Evolutionary conservation across 2,329 filamentous ascomycete genomes (phyloP), one percentile per base, ranked within the genome.

Genomic region (Sordariomycetes sp.): DNA sequence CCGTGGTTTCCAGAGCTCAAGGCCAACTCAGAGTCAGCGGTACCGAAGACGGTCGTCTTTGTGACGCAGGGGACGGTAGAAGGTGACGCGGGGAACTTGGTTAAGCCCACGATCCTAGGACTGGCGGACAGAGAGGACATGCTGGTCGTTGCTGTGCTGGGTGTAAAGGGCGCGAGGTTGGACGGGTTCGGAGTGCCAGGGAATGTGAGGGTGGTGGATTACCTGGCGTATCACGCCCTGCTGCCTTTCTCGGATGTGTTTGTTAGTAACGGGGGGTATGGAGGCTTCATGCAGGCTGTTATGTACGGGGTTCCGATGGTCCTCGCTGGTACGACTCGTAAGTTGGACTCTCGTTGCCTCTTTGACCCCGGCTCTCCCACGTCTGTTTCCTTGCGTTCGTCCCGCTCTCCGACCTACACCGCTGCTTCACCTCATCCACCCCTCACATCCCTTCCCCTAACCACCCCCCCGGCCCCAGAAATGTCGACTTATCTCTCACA

Each of bases 11-110:
- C 66, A 2, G 70, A 73, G 4, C 65, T 80, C 17, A 62, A 67
- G 10, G 17, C 52, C 24, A 63, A 61, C 24, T 17, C 55, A 5
- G 10, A 20, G 4, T 22, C 20, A 2, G 20, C 45, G 13, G 4
- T 22, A 3, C n/a, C n/a, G 24, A 73, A 71, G 57, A 71, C 69
- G 55, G 60, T 80, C 25, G 64, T 80, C 5, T 67, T 71, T 22
- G 74, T 79, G 6, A 69, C 71, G 1, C 76, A 79, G 61, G 76
- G 77, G 4, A 80, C 76, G 2, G 61, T 75, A 2, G 69, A 67
- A 10, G 61, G 62, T 22, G 64, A 73, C 22, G 71, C 71, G 58
- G 61, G 62, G 8, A 66, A 77, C 32, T 68, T 80, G 2, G 61
- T 79, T 15, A 60, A 75, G 1, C 76, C 77, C 1, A 70, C 75